Evolutionary conservation across 768 basidiomycete species (phyloP).

Genomic region (Boletus reticulatus): DNA sequence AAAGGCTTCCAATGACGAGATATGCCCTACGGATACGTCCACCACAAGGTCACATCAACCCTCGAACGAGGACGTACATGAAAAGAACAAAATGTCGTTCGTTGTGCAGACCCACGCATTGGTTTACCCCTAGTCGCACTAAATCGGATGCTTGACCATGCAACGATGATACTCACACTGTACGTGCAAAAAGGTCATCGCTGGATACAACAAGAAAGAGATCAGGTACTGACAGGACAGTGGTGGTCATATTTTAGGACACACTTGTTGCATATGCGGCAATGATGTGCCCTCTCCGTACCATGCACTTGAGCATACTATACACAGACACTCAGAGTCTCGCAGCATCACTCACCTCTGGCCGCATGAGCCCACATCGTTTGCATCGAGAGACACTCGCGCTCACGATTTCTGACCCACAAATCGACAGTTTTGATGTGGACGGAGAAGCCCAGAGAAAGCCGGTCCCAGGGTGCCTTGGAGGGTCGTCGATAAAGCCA

Average conservation of each 20-base stretch:
- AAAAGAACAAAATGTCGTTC: constrained; percentile 96
- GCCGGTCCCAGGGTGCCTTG: constrained; percentile 37
- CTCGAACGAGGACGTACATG: constrained; percentile 53
- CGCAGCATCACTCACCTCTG: constrained; percentile 59
- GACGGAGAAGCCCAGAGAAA: constrained; percentile 56
- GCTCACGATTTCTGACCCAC: constrained; percentile 47
- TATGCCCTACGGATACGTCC: constrained; percentile 55
- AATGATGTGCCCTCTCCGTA: constrained; percentile 85
- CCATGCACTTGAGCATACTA: constrained; percentile 12
- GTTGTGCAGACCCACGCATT: constrained; percentile 95
- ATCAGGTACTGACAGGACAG: constrained; percentile 66
- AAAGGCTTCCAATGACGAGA: constrained; percentile 69
- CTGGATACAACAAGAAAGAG: neutral
- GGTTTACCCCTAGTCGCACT: constrained; percentile 76
- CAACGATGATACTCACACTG: constrained; percentile 38
- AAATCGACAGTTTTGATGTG: constrained; percentile 17
- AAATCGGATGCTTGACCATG: neutral
- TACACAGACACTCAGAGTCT: neutral
- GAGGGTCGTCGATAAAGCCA: constrained; percentile 71
- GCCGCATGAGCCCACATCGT: constrained; percentile 66
- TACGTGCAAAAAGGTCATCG: neutral
- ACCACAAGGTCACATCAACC: neutral
- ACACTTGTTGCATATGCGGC: constrained; percentile 86
- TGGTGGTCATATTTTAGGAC: constrained; percentile 91
- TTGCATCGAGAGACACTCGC: constrained; percentile 61